Conservation (phyloP, 768 basidiomycete species). For the Mrakia hoshinonis region DNA sequence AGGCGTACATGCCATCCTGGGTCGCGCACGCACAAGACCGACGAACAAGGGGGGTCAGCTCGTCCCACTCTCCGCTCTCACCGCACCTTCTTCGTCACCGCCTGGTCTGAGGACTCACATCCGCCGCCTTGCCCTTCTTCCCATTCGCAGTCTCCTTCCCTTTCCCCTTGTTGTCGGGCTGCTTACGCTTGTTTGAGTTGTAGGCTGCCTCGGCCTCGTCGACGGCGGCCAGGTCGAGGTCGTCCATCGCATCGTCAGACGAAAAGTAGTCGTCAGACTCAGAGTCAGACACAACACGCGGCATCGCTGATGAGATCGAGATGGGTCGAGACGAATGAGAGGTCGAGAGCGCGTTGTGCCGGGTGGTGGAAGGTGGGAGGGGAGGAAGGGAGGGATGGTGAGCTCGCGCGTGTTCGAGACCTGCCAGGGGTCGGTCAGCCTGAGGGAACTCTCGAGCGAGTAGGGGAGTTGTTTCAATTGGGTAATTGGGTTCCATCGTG, state of each 20-base stretch:
- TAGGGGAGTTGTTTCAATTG: too few relatives aligned
- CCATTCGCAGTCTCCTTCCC: constrained; percentile 20
- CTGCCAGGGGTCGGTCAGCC: too few relatives aligned
- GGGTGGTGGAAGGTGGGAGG: too few relatives aligned
- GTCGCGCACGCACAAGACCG: neutral
- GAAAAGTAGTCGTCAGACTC: constrained; percentile 23
- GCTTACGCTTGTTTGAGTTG: neutral
- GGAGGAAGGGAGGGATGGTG: too few relatives aligned
- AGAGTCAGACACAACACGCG: constrained; percentile 1
- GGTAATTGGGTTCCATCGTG: too few relatives aligned
- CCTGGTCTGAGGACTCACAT: neutral
- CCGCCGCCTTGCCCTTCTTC: neutral
- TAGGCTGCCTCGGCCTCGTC: neutral
- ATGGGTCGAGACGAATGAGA: too few relatives aligned
- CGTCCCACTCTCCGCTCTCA: neutral
- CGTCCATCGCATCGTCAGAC: constrained; percentile 9
- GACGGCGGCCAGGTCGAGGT: constrained; percentile 15
- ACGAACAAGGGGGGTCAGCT: neutral
- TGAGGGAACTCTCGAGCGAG: too few relatives aligned
- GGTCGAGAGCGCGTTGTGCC: too few relatives aligned
- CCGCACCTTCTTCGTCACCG: neutral
- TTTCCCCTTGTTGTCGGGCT: constrained; percentile 15
- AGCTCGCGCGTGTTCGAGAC: too few relatives aligned
- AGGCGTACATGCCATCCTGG: constrained; percentile 53
- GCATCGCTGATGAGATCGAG: neutral